These are phyloP conservation scores for Candolleomyces eurysporus DNA, from an alignment of 768 basidiomycete genomes.

Conservation along the genomic window DNA sequence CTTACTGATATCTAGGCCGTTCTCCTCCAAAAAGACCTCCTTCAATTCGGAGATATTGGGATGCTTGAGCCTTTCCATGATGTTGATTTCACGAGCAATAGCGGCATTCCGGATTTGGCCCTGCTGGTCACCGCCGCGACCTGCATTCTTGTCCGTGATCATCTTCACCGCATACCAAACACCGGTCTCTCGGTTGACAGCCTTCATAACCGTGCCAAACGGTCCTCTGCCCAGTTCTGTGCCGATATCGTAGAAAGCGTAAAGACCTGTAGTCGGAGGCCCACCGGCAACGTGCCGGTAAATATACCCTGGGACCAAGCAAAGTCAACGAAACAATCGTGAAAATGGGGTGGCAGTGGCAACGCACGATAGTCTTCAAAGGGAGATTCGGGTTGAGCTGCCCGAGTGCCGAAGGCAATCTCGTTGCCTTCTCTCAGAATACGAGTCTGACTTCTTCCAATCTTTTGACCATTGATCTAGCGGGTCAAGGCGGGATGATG, in stretches of 20 bases:
- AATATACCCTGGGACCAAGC: constrained; percentile 53
- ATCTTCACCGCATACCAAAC: constrained; percentile 86
- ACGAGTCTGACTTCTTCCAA: constrained; percentile 53
- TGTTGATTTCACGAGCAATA: constrained; percentile 73
- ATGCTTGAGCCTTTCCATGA: constrained; percentile 75
- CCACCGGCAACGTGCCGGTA: constrained; percentile 63
- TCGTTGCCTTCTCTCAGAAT: constrained; percentile 80
- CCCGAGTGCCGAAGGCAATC: constrained; percentile 74
- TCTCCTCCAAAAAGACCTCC: constrained; percentile 70
- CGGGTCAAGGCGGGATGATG: background rate
- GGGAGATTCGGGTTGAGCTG: constrained; percentile 41
- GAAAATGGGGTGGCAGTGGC: background rate
- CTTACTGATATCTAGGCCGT: constrained; percentile 54
- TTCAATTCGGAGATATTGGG: constrained; percentile 79
- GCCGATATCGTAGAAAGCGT: constrained; percentile 64
- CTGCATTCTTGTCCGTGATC: constrained; percentile 55
- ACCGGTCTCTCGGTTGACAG: constrained; percentile 68
- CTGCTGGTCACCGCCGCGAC: background rate
- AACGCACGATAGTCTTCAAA: constrained; percentile 75
- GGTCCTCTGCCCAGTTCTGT: constrained; percentile 84
- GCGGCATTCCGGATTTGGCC: constrained; percentile 24
- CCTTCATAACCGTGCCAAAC: constrained; percentile 89
- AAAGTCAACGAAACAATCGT: background rate
- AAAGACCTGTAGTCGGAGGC: constrained; percentile 49
- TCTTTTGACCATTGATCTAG: constrained; percentile 66